phyloP scores from a whole-genome alignment of 345 rosid species.

The Eucalyptus coolabah region DNA sequence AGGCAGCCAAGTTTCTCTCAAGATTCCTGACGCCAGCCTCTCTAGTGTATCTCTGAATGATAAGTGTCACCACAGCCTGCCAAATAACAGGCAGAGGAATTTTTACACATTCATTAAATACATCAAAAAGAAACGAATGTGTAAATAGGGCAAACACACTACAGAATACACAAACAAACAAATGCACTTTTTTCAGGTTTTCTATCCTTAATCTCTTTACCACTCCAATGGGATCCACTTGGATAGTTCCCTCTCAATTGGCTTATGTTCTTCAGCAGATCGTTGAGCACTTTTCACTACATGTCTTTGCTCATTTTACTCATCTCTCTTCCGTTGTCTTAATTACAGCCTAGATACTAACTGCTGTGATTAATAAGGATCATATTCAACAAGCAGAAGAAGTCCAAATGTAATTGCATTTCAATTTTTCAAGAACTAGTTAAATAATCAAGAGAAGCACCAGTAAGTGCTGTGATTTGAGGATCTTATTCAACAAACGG shows the following conservation, averaged over 20 bases:
- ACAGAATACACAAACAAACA: neutral
- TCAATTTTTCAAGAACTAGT: neutral
- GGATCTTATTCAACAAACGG: neutral
- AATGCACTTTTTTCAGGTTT: neutral
- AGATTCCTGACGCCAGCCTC: conserved; percentile 95
- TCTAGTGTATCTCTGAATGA: conserved; percentile 91
- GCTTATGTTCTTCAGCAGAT: neutral
- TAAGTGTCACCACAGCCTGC: conserved; percentile 74
- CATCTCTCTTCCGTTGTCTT: neutral
- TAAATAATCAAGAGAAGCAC: neutral
- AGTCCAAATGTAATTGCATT: neutral
- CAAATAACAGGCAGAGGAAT: neutral
- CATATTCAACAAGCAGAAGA: neutral
- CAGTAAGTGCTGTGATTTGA: neutral
- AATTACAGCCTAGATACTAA: neutral
- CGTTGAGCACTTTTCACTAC: neutral
- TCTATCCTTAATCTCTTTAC: neutral
- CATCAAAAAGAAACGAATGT: neutral
- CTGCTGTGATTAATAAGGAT: neutral
- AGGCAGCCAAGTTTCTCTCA: conserved; percentile 88
- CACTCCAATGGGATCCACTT: neutral
- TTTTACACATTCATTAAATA: neutral
- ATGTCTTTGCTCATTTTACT: neutral
- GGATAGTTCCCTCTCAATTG: neutral
- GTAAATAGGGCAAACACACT: neutral